phyloP scores from a whole-genome alignment of 2,329 filamentous ascomycete species.

The Sclerotiophoma versabilis region DNA sequence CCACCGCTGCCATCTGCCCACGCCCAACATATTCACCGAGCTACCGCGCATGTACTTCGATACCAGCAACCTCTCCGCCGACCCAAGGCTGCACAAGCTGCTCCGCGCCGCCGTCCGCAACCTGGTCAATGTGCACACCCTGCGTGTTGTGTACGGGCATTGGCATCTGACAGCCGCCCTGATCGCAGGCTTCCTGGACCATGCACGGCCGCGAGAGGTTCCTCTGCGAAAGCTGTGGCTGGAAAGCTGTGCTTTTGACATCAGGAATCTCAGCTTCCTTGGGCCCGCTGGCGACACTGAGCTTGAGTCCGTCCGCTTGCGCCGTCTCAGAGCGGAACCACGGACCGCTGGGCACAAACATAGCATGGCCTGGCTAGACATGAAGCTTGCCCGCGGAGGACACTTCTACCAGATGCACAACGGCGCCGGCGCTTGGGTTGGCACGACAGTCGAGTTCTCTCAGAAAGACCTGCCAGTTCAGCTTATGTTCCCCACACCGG shows the following conservation, averaged over 20 bases:
- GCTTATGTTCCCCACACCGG: constrained; percentile 2
- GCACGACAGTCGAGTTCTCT: constrained; percentile 38
- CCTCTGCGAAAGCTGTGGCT: constrained; percentile 55
- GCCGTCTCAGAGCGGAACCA: constrained; percentile 47
- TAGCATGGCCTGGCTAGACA: constrained; percentile 34
- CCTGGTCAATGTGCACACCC: constrained; percentile 53
- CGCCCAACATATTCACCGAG: constrained; percentile 54
- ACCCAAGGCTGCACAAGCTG: constrained; percentile 50
- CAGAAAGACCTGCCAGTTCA: constrained; percentile 5
- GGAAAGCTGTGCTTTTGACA: constrained; percentile 51
- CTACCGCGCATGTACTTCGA: constrained; percentile 52
- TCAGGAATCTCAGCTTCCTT: constrained; percentile 24
- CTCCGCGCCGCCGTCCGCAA: constrained; percentile 49
- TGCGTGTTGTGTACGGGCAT: constrained; percentile 56
- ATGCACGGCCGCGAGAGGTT: constrained; percentile 30
- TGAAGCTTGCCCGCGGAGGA: constrained; percentile 41
- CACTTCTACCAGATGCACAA: constrained; percentile 36
- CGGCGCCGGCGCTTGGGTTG: constrained; percentile 41
- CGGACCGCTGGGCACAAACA: constrained; percentile 6
- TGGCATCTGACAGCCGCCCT: constrained; percentile 50
- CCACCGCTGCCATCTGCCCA: constrained; percentile 56
- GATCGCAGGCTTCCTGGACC: constrained; percentile 51
- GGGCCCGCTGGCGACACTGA: constrained; percentile 34
- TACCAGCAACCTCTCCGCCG: constrained; percentile 49
- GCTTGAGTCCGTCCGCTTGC: constrained; percentile 52